Percentiles rank a stretch among this genome's conserved stretches.
phyloP scores from a whole-genome alignment of 2,329 filamentous ascomycete species.

The Zasmidium angulare region DNA sequence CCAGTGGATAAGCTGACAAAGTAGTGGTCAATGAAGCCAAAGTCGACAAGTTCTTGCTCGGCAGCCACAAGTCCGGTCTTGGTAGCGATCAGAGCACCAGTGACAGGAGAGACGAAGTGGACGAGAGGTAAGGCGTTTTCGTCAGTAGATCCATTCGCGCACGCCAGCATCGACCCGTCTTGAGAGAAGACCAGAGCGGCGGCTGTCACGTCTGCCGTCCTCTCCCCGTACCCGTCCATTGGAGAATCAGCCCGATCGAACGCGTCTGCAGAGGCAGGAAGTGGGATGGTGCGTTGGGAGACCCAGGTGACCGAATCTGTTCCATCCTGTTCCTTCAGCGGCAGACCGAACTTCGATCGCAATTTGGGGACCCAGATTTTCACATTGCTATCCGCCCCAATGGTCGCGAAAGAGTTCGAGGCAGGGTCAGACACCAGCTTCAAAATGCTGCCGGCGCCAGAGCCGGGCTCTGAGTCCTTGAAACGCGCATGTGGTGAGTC shows the following conservation, averaged over 20 bases:
- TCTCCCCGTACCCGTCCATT: conserved; percentile 30
- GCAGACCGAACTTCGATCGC: conserved; percentile 66
- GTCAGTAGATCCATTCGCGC: conserved; percentile 44
- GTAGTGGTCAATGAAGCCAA: conserved; percentile 71
- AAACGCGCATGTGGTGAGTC: conserved; percentile 70
- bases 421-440: conserved; percentile 71
- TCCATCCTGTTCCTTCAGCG: conserved; percentile 58
- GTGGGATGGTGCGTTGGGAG: conserved; percentile 58
- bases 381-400: conserved; percentile 76
- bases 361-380: conserved; percentile 78
- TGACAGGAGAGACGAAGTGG: conserved; percentile 73
- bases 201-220: conserved; percentile 34
- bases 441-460: conserved; percentile 59
- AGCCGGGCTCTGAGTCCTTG: conserved; percentile 14
- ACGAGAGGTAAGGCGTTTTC: conserved; percentile 58
- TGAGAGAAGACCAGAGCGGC: conserved; percentile 76
- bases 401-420: conserved; percentile 73
- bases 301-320: conserved; percentile 71
- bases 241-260: conserved; percentile 28
- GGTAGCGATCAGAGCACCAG: conserved; percentile 65
- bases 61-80: conserved; percentile 55
- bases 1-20: conserved; percentile 73
- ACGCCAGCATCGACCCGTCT: conserved; percentile 80
- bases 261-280: conserved; percentile 29
- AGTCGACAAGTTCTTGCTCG: conserved; percentile 51